A percentile compares a stretch with the other conserved stretches of the same genome.
Evolutionary conservation across 2,329 filamentous ascomycete genomes (phyloP).

Genomic region (Aspergillus brunneoviolaceus): DNA sequence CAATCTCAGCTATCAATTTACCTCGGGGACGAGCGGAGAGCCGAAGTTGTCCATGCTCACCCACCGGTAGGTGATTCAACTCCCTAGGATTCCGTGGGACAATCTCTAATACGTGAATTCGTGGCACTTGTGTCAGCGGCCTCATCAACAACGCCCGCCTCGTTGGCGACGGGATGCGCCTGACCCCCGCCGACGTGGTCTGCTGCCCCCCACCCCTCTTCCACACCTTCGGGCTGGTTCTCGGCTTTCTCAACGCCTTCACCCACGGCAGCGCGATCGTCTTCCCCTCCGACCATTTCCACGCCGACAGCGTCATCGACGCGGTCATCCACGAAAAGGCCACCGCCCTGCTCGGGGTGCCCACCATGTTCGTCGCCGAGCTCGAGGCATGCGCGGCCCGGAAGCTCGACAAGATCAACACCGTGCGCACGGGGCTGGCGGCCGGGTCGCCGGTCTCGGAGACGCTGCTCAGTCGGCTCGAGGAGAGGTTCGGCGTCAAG

Average conservation of each 20-base stretch:
- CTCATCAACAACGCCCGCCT: slow-evolving; percentile 74
- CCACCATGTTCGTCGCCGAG: slow-evolving; percentile 70
- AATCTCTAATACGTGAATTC: too few relatives aligned
- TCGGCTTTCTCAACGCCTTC: slow-evolving; percentile 44
- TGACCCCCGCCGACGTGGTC: slow-evolving; percentile 61
- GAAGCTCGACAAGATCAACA: neutral
- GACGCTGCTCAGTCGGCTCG: slow-evolving; percentile 3
- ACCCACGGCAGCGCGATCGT: slow-evolving; percentile 58
- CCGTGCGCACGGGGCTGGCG: slow-evolving; percentile 6
- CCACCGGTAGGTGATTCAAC: neutral
- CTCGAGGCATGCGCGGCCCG: slow-evolving; percentile 22
- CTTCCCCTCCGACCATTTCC: slow-evolving; percentile 70
- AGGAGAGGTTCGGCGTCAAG: neutral
- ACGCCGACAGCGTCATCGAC: slow-evolving; percentile 59
- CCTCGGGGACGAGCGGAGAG: neutral
- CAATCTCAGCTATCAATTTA: neutral
- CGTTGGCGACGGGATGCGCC: slow-evolving; percentile 69
- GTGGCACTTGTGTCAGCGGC: slow-evolving; percentile 27
- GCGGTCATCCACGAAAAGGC: slow-evolving; percentile 62
- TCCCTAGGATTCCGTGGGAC: too few relatives aligned
- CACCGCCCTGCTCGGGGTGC: slow-evolving; percentile 71
- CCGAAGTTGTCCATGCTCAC: slow-evolving; percentile 1
- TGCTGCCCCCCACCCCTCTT: slow-evolving; percentile 77
- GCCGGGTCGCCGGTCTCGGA: slow-evolving; percentile 1
- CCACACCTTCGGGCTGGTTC: slow-evolving; percentile 30